These are phyloP conservation scores for Coemansia sp. DNA, from an alignment of 192 early-diverging fungal species.

Conservation along the genomic window DNA sequence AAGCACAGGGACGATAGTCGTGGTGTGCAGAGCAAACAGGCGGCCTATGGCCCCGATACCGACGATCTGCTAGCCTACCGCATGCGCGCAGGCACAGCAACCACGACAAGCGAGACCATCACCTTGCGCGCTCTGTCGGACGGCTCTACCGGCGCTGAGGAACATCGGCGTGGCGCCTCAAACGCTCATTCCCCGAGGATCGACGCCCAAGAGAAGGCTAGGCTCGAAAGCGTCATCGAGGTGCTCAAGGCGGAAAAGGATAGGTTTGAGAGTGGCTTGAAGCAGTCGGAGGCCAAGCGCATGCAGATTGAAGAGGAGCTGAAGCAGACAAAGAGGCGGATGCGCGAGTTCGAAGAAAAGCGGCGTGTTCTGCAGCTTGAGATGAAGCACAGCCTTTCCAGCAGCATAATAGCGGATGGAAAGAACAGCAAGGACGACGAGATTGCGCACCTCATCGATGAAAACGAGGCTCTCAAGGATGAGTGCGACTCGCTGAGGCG, in stretches of 20 bases:
- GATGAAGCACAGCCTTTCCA: conserved; percentile 29
- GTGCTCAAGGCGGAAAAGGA: conserved; percentile 15
- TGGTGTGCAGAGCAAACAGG: conserved; percentile 1
- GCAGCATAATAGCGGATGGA: conserved; percentile 15
- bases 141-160: conserved; percentile 12
- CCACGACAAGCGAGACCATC: conserved; percentile 42
- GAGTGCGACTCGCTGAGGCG: conserved; percentile 31
- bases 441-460: conserved; percentile 13
- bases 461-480: conserved; percentile 42
- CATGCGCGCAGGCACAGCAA: conserved; percentile 38
- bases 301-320: conserved; percentile 18
- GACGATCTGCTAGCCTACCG: conserved; percentile 18
- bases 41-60: conserved; percentile 2
- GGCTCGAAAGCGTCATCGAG: conserved; percentile 4
- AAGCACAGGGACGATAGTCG: not conserved
- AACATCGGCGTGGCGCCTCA: not conserved
- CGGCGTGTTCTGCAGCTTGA: conserved; percentile 30
- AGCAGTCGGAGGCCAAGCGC: conserved; percentile 20
- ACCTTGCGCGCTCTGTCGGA: conserved; percentile 47
- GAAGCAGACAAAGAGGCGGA: conserved; percentile 15
- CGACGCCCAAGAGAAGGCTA: not conserved
- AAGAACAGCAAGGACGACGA: conserved; percentile 24
- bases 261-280: conserved; percentile 5
- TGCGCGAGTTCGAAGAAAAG: conserved; percentile 37
- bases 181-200: not conserved